Evolutionary conservation across 768 basidiomycete genomes (phyloP).

Genomic region (Cystofilobasidium bisporidii): DNA sequence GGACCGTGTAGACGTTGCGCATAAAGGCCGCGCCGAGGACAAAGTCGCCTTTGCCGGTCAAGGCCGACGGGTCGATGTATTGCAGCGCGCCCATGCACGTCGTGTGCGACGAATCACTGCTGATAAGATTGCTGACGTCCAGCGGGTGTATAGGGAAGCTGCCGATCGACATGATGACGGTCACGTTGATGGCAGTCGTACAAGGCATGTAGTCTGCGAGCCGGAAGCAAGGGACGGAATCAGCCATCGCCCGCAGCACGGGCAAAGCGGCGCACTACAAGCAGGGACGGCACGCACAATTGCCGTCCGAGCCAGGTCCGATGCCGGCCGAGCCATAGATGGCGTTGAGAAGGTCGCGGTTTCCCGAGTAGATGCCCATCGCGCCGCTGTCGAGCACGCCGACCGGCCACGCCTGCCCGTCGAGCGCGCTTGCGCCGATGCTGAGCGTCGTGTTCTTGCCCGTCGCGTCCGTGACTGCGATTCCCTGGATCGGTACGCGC

Average conservation of each 20-base stretch:
- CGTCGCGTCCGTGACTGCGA: slow-evolving; percentile 13
- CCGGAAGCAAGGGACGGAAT: background rate
- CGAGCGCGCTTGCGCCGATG: background rate
- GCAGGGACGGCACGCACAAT: too few species aligned
- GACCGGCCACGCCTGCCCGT: slow-evolving; percentile 24
- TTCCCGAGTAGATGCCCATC: slow-evolving; percentile 18
- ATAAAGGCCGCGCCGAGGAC: slow-evolving; percentile 26
- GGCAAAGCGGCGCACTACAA: too few species aligned
- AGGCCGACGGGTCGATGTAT: background rate
- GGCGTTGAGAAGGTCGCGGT: slow-evolving; percentile 7
- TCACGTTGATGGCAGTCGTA: slow-evolving; percentile 12
- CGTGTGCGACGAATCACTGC: slow-evolving; percentile 8
- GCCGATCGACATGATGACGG: slow-evolving; percentile 15
- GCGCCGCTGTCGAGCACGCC: slow-evolving; percentile 25
- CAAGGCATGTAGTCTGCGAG: slow-evolving; percentile 9
- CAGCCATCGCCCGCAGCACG: too few species aligned
- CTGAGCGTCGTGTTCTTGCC: slow-evolving; percentile 1
- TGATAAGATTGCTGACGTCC: slow-evolving; percentile 15
- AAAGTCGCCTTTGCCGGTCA: slow-evolving; percentile 21
- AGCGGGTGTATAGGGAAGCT: slow-evolving; percentile 19
- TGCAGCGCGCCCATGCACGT: slow-evolving; percentile 21
- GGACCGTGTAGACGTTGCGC: slow-evolving; percentile 25
- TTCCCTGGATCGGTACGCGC: slow-evolving; percentile 9
- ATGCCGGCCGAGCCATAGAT: slow-evolving; percentile 21
- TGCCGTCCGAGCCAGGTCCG: slow-evolving; percentile 9